Base-by-base conservation (phyloP, 164 flowering plant genomes). In the Magnolia kwangsiensis region DNA sequence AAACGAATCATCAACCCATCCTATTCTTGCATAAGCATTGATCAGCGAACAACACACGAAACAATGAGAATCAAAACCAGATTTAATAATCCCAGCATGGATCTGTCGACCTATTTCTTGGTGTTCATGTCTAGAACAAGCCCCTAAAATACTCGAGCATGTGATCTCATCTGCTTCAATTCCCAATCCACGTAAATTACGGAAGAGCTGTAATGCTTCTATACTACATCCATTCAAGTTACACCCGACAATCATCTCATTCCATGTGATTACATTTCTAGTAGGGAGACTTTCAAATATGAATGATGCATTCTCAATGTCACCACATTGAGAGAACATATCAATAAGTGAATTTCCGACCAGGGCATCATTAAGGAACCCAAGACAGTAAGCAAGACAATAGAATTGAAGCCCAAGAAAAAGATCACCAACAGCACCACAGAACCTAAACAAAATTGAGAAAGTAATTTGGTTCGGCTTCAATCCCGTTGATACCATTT, bases 221-320 rank as follows among this genome's bases (percentile, higher is more conserved):
- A 3, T 59, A 4, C 78, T 18, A 67, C 78, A 76, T 51, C 69
- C 65, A 73, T 80, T 84, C 68, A 72, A 79, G 51, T 23, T 82
- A 67, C 80, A 88, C n/a, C 87, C 89, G 14, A 69, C 67, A 71
- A 89, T 83, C 82, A 89, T 82, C 77, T 83, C 88, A 73, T 89
- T 89, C 86, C 88, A 87, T 58, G 71, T 59, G 72, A 19, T 63
- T 65, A 81, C 73, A 67, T 64, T 55, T 70, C 79, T 80, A 29
- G 29, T 49, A 63, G 51, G 51, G 51, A 75, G 51, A 27, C 59
- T 71, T 69, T 83, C 79, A 79, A 88, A 86, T 1, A 83, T 75
- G 18, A 55, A 73, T 37, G 49, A 63, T 29, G 87, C 92, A 79
- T 71, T 74, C 65, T 80, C 78, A 65, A 76, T 37, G 14, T 4